Evolutionary conservation across 139 green algal species (phyloP), one percentile per base, ranked within the genome.

Genomic region (Picochlorum sp.): DNA sequence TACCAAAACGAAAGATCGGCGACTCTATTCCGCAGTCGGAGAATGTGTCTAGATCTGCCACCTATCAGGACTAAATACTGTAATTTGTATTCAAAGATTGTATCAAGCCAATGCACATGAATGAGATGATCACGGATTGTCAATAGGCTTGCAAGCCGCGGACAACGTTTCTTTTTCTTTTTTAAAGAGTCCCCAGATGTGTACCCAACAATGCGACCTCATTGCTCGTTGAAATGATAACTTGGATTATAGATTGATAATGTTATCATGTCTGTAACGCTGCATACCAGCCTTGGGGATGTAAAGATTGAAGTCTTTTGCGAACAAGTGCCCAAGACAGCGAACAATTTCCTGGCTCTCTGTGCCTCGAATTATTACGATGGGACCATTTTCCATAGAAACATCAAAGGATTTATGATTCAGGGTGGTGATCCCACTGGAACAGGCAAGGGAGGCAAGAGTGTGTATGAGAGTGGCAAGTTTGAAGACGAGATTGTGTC

Each of bases 241-340:
- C 15, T 55, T 18, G 0, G 6, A 14, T 38, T 7, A 10, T 59
- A 49, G 18, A 11, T n/a, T 41, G 2, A 15, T 20, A 16, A 20
- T 65, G 13, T 4, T 37, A 69, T 52, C 79, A 91, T 41, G 92
- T 87, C 91, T 9, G 77, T 98, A 15, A 99, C 94, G 3, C 74
- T 99, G 21, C 90, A 97, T 77, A 99, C 94, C 10, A 97, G 76
- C 64, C 69, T 97, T 2, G 94, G 93, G 1, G 92, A 97, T 63
- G 18, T 98, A 1, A 98, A 98, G 63, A 57, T 97, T 11, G 93
- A 98, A 77, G 59, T 98, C 4, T 94, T 86, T 65, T 98, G 92
- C 62, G 91, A 96, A 4, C 81, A 95, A 68, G 71, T 58, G 3
- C 86, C 86, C 1, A 63, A 64, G 16, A 75, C 89, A 34, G 68